Base-by-base conservation (phyloP, 202 grass and related monocot species). In the Saccharum hybrid region DNA sequence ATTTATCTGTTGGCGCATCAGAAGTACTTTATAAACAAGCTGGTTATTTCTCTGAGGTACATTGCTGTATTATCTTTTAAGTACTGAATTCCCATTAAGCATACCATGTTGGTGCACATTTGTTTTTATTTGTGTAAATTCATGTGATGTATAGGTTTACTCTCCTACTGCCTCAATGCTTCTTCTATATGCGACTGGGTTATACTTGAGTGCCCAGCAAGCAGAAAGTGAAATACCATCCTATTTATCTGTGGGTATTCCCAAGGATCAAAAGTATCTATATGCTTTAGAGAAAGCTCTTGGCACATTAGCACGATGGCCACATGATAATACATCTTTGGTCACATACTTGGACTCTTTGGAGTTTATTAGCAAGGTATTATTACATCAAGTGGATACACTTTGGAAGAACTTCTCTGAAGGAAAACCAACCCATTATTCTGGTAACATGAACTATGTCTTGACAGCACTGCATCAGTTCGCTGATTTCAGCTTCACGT, bases 271-370 rank as follows among this genome's bases (percentile, higher is more conserved):
- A 79, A 82, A 88, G 36, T 45, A 72, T 61, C 40, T 94, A 49
- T 82, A 85, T 66, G 88, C 68, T 45, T 69, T 94, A 67, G 81
- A 70, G 23, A 62, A 40, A 81, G 72, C 81, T 81, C 63, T 93
- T 63, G 64, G 45, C 45, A 81, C 60, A 57, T 43, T 93, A 57
- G 79, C 88, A 80, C 74, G 2, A 43, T 34, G 82, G 40, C 69
- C 84, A 52, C 71, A 84, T 81, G 87, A 84, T 66, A 61, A 68
- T 76, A 52, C 81, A 54, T 93, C 81, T 56, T 79, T 83, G 46
- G 21, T 87, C 60, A 72, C 89, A 46, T 98, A 95, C 74, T 45
- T 98, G 54, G 92, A 95, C 81, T 84, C 92, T 10, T 83, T 98
- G 38, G 90, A 90, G 34, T 93, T 87, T 85, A 36, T 90, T 30